These are phyloP conservation scores for Corymbia citriodora DNA, from an alignment of 441 rosid genomes.

Conservation along the genomic window DNA sequence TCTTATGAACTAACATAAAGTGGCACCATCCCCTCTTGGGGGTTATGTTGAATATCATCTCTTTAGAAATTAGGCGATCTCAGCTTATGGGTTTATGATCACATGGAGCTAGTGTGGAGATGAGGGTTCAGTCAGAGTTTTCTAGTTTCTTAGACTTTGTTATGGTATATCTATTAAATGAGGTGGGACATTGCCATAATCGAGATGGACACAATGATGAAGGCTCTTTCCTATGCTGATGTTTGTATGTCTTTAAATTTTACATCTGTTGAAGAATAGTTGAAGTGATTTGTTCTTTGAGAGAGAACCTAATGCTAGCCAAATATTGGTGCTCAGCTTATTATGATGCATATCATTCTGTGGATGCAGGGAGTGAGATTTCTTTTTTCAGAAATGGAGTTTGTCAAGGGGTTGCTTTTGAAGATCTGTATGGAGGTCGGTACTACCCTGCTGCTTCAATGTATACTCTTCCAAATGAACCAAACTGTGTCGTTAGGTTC, in stretches of 20 bases:
- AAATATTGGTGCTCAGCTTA: not conserved
- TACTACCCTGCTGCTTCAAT: constrained; percentile 98
- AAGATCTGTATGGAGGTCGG: constrained; percentile 75
- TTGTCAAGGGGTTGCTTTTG: constrained; percentile 92
- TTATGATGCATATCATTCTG: not conserved
- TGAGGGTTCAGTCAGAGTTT: not conserved
- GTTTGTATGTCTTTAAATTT: not conserved
- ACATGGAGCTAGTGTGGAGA: not conserved
- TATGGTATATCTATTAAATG: not conserved
- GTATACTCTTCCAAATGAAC: constrained; percentile 93
- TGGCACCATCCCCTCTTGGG: not conserved
- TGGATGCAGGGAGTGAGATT: constrained; percentile 85
- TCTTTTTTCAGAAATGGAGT: constrained; percentile 86
- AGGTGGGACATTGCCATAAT: not conserved
- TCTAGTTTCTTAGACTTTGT: not conserved
- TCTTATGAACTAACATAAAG: not conserved
- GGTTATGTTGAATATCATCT: not conserved
- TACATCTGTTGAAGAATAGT: not conserved
- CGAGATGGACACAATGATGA: not conserved
- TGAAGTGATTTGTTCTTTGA: not conserved
- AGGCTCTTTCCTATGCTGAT: not conserved
- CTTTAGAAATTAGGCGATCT: not conserved
- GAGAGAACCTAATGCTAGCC: not conserved
- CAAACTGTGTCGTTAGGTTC: constrained; percentile 82
- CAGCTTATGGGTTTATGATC: not conserved